Conservation (phyloP, 2,329 filamentous ascomycete genomes). For the Paecilomyces sp. region DNA sequence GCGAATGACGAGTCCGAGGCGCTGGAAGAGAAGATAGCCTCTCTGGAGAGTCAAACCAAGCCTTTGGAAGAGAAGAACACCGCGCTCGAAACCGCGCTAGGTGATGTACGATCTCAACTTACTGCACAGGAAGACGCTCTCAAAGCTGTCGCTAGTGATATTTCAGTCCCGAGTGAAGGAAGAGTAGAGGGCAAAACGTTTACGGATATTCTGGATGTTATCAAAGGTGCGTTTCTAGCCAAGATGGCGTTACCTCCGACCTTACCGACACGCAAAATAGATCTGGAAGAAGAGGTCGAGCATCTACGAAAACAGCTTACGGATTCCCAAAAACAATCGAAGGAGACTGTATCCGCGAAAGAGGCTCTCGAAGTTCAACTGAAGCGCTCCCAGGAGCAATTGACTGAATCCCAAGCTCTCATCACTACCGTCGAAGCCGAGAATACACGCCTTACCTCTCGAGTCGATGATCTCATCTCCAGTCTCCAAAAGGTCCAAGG, state of each 20-base stretch:
- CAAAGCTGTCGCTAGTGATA: conserved; percentile 28
- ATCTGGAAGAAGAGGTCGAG: conserved; percentile 12
- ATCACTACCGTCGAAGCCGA: conserved; percentile 32
- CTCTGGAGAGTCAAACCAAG: conserved; percentile 25
- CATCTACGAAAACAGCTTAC: conserved; percentile 21
- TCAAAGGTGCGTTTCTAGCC: conserved; percentile 24
- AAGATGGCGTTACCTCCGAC: conserved; percentile 8
- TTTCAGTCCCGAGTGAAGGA: conserved; percentile 22
- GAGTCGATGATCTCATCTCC: conserved; percentile 26
- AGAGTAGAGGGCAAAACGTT: conserved; percentile 30
- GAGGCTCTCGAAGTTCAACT: conserved; percentile 28
- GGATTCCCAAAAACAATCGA: conserved; percentile 21
- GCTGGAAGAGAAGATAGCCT: conserved; percentile 26
- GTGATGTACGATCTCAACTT: conserved; percentile 26
- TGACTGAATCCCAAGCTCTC: conserved; percentile 28
- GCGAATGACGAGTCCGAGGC: conserved; percentile 24
- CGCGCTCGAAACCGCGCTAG: conserved; percentile 28
- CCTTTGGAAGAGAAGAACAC: conserved; percentile 32
- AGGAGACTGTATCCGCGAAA: conserved; percentile 18
- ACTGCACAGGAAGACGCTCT: conserved; percentile 30
- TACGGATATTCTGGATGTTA: conserved; percentile 31
- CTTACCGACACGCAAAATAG: conserved; percentile 9
- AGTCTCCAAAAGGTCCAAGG: conserved; percentile 23
- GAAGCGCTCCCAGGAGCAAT: conserved; percentile 26
- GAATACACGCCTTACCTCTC: conserved; percentile 27